These are phyloP conservation scores for Brasilioporus rufonigricans DNA, from an alignment of 768 basidiomycete species.

Conservation along the genomic window DNA sequence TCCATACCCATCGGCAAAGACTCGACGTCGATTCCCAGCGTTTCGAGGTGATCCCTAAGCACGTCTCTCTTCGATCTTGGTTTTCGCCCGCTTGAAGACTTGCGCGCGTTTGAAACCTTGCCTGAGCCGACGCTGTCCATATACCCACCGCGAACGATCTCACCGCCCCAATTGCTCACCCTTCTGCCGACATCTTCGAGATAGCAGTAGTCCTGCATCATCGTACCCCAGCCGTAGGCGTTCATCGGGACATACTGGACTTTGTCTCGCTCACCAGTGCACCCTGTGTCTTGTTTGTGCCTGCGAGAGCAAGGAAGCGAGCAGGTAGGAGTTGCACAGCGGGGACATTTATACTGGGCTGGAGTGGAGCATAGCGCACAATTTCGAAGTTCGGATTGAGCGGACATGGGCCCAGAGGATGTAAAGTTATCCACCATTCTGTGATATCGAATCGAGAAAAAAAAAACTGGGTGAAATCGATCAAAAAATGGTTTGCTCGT, in stretches of 20 bases:
- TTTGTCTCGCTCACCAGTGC: slow-evolving; percentile 73
- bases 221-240: slow-evolving; percentile 76
- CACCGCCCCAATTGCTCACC: slow-evolving; percentile 69
- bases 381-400: slow-evolving; percentile 22
- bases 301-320: slow-evolving; percentile 62
- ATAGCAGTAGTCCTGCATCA: slow-evolving; percentile 88
- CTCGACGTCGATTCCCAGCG: slow-evolving; percentile 69
- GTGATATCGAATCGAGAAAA: background rate
- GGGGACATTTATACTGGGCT: slow-evolving; percentile 77
- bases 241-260: slow-evolving; percentile 78
- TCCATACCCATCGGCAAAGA: slow-evolving; percentile 83
- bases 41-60: slow-evolving; percentile 66
- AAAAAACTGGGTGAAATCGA: background rate
- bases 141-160: slow-evolving; percentile 66
- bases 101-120: slow-evolving; percentile 14
- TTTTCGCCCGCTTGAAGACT: slow-evolving; percentile 28
- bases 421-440: slow-evolving; percentile 8
- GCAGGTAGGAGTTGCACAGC: slow-evolving; percentile 70
- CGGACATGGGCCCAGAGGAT: slow-evolving; percentile 14
- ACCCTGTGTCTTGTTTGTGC: slow-evolving; percentile 65
- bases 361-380: slow-evolving; percentile 52
- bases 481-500: too few relatives aligned
- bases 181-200: slow-evolving; percentile 80
- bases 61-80: slow-evolving; percentile 56
- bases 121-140: slow-evolving; percentile 22